Base-by-base conservation (phyloP, 129 eudicot genomes). In the Solidago caesia region DNA sequence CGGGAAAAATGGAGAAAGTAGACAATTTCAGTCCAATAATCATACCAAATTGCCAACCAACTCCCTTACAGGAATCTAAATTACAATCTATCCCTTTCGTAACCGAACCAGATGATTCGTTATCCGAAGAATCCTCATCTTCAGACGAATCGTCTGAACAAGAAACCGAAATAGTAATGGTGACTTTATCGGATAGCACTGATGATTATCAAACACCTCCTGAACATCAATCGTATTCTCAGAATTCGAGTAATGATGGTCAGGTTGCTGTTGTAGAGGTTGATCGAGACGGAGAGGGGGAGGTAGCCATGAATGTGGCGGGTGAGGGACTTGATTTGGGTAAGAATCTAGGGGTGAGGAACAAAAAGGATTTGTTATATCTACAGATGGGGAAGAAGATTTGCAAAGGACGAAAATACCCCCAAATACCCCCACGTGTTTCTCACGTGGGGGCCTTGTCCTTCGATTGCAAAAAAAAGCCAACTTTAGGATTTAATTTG, bases 131-230 rank as follows among this genome's bases (percentile, higher is more conserved):
- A 63, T 39, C 5, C 7, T 58, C 81, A 9, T 85, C 85, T 33
- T 1, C 57, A 1, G 76, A 21, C 5, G 70, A 51, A 1, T 59
- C 77, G 44, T 63, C 71, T 58, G 82, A 70, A 48, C 80, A 79
- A 13, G 25, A 46, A 57, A 43, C 82, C 70, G 84, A 15, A 71
- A 77, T 88, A 65, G 6, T 58, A 26, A 75, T 85, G 75, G 52
- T 67, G 4, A 68, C 91, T 13, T 64, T 68, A 12, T 75, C 84
- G 15, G 81, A 79, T 8, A 81, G 70, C 73, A 26, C 49, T 2
- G 84, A 73, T 13, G 84, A 79, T 8, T 86, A 70, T 72, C 85
- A 65, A 16, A 83, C 85, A 1, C 87, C 91, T 4, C 88, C 83
- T 12, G 75, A 80, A 47, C 68, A 77, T 26, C 79, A 74, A 10